Conservation (phyloP, 768 basidiomycete genomes). For the Kwoniella sp. region DNA sequence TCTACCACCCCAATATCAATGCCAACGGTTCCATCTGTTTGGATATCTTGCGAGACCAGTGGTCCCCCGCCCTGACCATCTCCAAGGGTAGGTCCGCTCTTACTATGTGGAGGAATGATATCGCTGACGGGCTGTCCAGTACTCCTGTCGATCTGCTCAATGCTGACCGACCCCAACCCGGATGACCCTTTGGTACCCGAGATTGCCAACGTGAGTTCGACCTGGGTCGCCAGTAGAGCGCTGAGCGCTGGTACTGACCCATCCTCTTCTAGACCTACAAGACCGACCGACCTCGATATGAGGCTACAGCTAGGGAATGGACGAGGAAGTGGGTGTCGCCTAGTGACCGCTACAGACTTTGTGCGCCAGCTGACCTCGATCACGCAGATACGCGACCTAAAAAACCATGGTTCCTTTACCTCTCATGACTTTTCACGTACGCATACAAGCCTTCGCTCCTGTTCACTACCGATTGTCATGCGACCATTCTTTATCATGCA, state of each 20-base stretch:
- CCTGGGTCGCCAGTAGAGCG: too few relatives aligned
- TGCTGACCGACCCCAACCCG: slow-evolving; percentile 98
- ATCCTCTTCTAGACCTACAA: slow-evolving; percentile 68
- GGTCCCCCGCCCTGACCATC: slow-evolving; percentile 97
- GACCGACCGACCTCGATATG: slow-evolving; percentile 95
- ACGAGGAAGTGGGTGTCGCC: slow-evolving; percentile 75
- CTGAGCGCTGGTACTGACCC: neutral
- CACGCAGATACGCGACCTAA: slow-evolving; percentile 23
- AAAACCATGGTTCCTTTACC: slow-evolving; percentile 6
- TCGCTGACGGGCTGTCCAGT: too few relatives aligned
- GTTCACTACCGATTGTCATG: slow-evolving; percentile 9
- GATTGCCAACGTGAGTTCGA: slow-evolving; percentile 68
- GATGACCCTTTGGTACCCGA: slow-evolving; percentile 98
- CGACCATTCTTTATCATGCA: slow-evolving; percentile 11
- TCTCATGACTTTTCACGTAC: slow-evolving; percentile 15
- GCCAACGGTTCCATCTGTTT: slow-evolving; percentile 98
- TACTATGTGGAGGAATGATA: neutral
- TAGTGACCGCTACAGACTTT: neutral
- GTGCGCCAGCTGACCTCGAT: neutral
- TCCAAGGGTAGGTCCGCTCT: slow-evolving; percentile 72
- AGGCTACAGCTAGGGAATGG: slow-evolving; percentile 98
- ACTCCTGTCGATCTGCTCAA: slow-evolving; percentile 94
- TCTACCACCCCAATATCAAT: slow-evolving; percentile 99
- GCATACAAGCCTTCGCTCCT: slow-evolving; percentile 3
- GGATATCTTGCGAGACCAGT: slow-evolving; percentile 97